Percentiles rank a stretch among this genome's conserved stretches.
These are phyloP conservation scores for Phyllosticta citrichinensis DNA, from an alignment of 2,329 filamentous ascomycete species.

Conservation along the genomic window DNA sequence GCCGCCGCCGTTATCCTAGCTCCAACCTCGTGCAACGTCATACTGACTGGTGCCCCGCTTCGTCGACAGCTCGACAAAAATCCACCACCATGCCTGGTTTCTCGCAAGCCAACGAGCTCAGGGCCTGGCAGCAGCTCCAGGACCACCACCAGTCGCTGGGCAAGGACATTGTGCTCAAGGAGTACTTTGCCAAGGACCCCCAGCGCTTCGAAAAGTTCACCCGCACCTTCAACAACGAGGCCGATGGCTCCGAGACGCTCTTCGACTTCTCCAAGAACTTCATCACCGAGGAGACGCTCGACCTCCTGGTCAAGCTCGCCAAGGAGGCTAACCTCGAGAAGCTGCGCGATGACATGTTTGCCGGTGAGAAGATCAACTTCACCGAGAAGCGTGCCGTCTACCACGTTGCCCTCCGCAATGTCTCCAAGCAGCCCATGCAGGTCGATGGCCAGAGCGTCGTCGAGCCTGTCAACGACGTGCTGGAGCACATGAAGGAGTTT, in stretches of 20 bases:
- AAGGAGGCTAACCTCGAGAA: constrained; percentile 85
- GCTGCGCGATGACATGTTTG: constrained; percentile 95
- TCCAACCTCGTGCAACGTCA: constrained; percentile 6
- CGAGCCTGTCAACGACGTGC: constrained; percentile 79
- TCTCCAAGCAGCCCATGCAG: constrained; percentile 67
- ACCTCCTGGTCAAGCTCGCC: constrained; percentile 78
- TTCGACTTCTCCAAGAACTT: constrained; percentile 99
- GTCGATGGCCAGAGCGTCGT: constrained; percentile 92
- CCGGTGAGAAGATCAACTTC: constrained; percentile 98
- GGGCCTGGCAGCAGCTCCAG: constrained; percentile 84
- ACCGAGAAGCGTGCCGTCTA: constrained; percentile 94
- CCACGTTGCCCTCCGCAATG: constrained; percentile 88
- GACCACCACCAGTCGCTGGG: constrained; percentile 78
- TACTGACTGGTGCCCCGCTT: constrained; percentile 1
- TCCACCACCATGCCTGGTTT: constrained; percentile 46
- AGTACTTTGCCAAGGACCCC: constrained; percentile 82
- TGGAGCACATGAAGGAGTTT: constrained; percentile 98
- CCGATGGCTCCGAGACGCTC: constrained; percentile 75
- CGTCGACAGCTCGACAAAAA: constrained; percentile 4
- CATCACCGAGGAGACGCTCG: constrained; percentile 81
- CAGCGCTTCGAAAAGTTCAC: constrained; percentile 84
- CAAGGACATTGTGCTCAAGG: constrained; percentile 85
- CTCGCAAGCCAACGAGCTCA: constrained; percentile 76
- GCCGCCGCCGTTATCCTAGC: background rate
- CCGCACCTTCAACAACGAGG: constrained; percentile 68